Conservation (phyloP, 768 basidiomycete genomes). For the Cystobasidium tubakii region DNA sequence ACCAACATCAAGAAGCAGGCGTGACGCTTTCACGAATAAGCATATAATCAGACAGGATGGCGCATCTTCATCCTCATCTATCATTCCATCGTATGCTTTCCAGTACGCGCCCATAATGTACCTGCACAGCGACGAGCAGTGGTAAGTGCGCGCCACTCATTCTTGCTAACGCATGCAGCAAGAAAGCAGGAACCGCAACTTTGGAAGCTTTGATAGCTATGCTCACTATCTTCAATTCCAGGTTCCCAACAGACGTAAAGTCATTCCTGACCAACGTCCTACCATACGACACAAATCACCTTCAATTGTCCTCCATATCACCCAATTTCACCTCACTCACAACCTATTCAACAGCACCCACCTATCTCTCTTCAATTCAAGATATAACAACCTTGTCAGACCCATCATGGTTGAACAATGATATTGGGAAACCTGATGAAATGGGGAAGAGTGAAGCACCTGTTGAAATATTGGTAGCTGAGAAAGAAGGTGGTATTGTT, state of each 20-base stretch:
- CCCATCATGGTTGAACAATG: constrained; percentile 19
- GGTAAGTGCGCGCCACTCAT: constrained; percentile 2
- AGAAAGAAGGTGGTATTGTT: constrained; percentile 46
- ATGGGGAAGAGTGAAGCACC: constrained; percentile 45
- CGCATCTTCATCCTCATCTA: not conserved
- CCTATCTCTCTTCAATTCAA: constrained; percentile 13
- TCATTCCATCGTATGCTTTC: not conserved
- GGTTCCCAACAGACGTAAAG: constrained; percentile 34
- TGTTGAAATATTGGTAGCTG: constrained; percentile 48
- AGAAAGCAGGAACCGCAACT: not conserved
- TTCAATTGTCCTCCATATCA: not conserved
- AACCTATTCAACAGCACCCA: not conserved
- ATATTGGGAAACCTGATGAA: constrained; percentile 7
- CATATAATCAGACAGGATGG: not conserved
- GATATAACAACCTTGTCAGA: constrained; percentile 2
- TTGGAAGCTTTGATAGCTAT: not conserved
- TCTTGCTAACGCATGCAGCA: not conserved
- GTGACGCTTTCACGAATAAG: too few species aligned
- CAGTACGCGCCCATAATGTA: constrained; percentile 12
- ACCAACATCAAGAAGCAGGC: too few species aligned
- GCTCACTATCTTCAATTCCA: not conserved
- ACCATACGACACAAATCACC: not conserved
- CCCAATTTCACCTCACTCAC: not conserved
- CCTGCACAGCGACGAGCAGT: constrained; percentile 24
- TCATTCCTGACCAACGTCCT: constrained; percentile 23